A percentile compares a stretch with the other conserved stretches of the same genome.
Evolutionary conservation across 768 basidiomycete genomes (phyloP).

Genomic region (Tricholoma flavovirens): DNA sequence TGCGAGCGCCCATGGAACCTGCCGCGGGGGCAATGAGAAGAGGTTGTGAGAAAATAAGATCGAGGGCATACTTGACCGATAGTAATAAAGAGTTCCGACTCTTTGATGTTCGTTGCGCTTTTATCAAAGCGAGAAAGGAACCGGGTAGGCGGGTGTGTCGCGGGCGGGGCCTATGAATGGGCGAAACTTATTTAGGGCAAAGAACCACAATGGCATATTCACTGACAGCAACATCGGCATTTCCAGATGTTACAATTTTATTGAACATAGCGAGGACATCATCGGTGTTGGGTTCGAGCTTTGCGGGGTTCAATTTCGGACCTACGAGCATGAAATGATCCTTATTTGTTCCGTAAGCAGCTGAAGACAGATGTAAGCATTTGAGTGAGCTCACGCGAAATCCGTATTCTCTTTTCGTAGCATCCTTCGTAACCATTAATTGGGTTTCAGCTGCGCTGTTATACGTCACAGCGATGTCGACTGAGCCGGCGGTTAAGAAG

Average conservation of each 20-base stretch:
- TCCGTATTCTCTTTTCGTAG: constrained; percentile 25
- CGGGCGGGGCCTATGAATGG: constrained; percentile 1
- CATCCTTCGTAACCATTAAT: no score
- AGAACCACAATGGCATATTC: neutral
- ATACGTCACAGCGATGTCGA: constrained; percentile 50
- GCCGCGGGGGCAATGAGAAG: no score
- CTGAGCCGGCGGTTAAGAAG: constrained; percentile 33
- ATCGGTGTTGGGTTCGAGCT: constrained; percentile 21
- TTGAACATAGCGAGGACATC: constrained; percentile 39
- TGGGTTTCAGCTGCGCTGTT: constrained; percentile 42
- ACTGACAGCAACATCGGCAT: constrained; percentile 26
- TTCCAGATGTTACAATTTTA: constrained; percentile 40
- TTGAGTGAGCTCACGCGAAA: constrained; percentile 33
- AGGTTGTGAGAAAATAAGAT: neutral
- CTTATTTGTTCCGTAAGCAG: constrained; percentile 13
- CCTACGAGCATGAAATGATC: constrained; percentile 51
- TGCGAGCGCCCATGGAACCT: constrained; percentile 43
- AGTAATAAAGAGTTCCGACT: constrained; percentile 30
- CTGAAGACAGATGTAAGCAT: neutral
- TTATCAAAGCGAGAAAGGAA: constrained; percentile 36
- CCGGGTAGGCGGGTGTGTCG: neutral
- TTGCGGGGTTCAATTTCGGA: constrained; percentile 41
- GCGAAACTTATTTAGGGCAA: neutral
- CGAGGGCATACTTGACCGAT: constrained; percentile 39
- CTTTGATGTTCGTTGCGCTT: constrained; percentile 56